Conservation (phyloP, 495 filamentous ascomycete genomes). For the Tuber melanosporum region DNA sequence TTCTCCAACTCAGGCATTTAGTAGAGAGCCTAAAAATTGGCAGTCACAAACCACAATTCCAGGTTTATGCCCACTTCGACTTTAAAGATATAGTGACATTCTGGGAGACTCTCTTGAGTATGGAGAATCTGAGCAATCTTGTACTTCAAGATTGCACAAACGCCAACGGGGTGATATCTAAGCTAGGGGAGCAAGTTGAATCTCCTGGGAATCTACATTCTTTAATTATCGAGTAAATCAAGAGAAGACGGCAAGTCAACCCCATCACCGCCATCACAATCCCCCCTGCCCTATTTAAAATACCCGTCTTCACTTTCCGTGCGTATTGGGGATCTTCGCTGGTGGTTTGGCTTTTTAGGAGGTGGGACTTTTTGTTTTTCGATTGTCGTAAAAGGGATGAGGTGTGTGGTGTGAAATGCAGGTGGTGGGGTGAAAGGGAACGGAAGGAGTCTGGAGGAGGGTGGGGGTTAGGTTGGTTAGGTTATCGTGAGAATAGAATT, state of each 20-base stretch:
- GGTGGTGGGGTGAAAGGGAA: neutral
- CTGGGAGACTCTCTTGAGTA: neutral
- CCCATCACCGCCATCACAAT: neutral
- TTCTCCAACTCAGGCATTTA: neutral
- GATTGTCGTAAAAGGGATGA: neutral
- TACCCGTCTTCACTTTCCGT: neutral
- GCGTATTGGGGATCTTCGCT: neutral
- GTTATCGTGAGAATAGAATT: neutral
- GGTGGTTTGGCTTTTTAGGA: neutral
- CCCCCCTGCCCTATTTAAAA: too few species aligned
- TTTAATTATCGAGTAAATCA: neutral
- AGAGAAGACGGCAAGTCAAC: neutral
- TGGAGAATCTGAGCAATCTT: neutral
- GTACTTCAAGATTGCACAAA: neutral
- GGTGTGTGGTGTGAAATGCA: neutral
- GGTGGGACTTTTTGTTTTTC: neutral
- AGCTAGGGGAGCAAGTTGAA: neutral
- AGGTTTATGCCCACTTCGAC: neutral
- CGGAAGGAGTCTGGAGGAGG: neutral
- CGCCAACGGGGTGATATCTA: neutral
- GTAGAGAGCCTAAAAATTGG: neutral
- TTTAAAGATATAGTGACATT: neutral
- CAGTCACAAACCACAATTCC: neutral
- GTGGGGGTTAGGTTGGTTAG: neutral
- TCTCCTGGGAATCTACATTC: neutral